Evolutionary conservation across 371 early-diverging fungal species (phyloP).

Genomic region (Haplosporangium sp.): DNA sequence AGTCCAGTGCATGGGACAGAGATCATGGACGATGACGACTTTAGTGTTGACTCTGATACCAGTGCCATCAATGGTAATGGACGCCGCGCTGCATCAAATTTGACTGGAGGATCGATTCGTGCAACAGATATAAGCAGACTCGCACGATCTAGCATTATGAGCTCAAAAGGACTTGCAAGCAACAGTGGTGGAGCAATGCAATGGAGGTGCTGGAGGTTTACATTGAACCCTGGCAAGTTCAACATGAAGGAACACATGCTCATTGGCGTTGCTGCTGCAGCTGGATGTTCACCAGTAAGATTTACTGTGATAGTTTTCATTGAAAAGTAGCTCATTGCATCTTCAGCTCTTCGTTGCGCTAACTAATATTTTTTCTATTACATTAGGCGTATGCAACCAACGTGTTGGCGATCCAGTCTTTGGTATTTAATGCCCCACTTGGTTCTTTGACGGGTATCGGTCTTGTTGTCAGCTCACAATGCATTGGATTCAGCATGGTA

Average conservation of each 20-base stretch:
- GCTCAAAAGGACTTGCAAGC: not conserved
- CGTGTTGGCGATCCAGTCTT: constrained; percentile 59
- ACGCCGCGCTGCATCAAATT: not conserved
- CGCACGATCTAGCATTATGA: constrained; percentile 8
- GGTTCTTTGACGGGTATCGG: constrained; percentile 58
- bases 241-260: constrained; percentile 67
- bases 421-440: constrained; percentile 60
- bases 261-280: constrained; percentile 57
- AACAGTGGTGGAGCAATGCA: constrained; percentile 1
- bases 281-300: constrained; percentile 54
- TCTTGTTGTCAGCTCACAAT: constrained; percentile 60
- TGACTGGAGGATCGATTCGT: constrained; percentile 16
- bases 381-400: constrained; percentile 63
- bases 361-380: not conserved
- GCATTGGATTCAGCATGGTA: constrained; percentile 58
- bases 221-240: constrained; percentile 64
- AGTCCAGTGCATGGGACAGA: not conserved
- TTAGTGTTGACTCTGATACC: constrained; percentile 7
- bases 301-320: not conserved
- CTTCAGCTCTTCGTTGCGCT: not conserved
- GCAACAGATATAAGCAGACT: constrained; percentile 6
- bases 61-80: constrained; percentile 10
- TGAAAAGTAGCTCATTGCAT: not conserved
- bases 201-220: constrained; percentile 35
- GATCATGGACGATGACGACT: constrained; percentile 3